A percentile compares a stretch with the other conserved stretches of the same genome.
Conservation (phyloP, 1,284 basidiomycete genomes). For the Puccinia hordei region DNA sequence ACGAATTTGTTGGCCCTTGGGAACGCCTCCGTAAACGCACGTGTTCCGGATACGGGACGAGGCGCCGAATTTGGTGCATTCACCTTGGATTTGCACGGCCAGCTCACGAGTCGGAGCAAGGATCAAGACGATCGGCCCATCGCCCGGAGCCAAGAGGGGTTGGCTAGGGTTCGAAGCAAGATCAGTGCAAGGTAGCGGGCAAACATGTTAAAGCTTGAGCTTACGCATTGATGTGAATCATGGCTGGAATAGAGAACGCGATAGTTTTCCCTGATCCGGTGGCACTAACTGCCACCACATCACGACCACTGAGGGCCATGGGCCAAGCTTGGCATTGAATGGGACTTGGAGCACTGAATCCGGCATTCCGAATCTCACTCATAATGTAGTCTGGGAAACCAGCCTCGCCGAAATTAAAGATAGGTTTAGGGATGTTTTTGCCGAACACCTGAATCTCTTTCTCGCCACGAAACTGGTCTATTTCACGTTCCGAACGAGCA, state of each 20-base stretch:
- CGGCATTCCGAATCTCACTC: conserved; percentile 87
- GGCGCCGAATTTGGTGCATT: conserved; percentile 96
- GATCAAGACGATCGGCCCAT: conserved; percentile 94
- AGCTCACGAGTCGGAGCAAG: conserved; percentile 97
- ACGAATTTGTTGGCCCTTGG: conserved; percentile 96
- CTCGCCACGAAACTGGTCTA: conserved; percentile 77
- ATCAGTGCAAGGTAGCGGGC: background rate
- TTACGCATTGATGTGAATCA: conserved; percentile 98
- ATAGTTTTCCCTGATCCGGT: conserved; percentile 98
- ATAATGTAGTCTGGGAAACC: conserved; percentile 96
- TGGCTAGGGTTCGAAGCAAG: conserved; percentile 65
- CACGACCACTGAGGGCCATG: conserved; percentile 89
- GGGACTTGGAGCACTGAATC: conserved; percentile 83
- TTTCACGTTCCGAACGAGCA: conserved; percentile 76
- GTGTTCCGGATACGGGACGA: conserved; percentile 97
- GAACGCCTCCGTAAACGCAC: conserved; percentile 96
- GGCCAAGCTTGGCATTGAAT: conserved; percentile 99
- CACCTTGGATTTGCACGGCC: conserved; percentile 97
- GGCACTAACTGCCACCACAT: conserved; percentile 94
- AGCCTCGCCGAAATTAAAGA: conserved; percentile 88
- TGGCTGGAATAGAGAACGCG: conserved; percentile 94
- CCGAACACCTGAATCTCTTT: conserved; percentile 96
- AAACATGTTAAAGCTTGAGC: conserved; percentile 57
- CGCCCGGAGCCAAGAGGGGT: conserved; percentile 86
- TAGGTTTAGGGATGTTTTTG: conserved; percentile 80